Conservation (phyloP, 2,329 filamentous ascomycete genomes). For the Xylariaceae sp. region DNA sequence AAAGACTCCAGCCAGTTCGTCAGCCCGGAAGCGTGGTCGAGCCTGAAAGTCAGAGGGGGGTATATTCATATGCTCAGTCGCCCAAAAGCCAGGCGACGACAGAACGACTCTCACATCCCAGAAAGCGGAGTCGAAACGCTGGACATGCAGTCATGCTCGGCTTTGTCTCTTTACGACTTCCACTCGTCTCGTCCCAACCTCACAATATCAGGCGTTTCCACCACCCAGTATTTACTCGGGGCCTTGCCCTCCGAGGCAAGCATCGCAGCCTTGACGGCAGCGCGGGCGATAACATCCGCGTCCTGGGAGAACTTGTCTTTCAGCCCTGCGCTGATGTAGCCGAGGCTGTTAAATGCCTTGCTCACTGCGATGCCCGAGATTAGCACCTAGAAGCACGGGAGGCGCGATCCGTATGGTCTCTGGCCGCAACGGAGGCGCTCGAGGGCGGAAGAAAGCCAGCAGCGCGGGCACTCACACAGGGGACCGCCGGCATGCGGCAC, state of each 20-base stretch:
- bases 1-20: no score
- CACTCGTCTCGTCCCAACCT: constrained; percentile 55
- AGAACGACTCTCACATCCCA: no score
- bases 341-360: constrained; percentile 28
- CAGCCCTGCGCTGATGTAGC: constrained; percentile 43
- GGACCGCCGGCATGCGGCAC: constrained; percentile 52
- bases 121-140: no score
- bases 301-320: constrained; percentile 69
- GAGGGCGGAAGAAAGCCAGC: constrained; percentile 46
- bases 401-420: no score
- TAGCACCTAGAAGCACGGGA: no score
- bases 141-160: neutral
- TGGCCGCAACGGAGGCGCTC: no score
- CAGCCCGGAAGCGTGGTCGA: no score
- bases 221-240: constrained; percentile 52
- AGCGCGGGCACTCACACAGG: no score
- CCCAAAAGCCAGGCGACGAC: no score
- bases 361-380: no score
- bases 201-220: constrained; percentile 57
- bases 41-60: no score
- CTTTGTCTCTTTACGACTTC: constrained; percentile 26
- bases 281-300: constrained; percentile 61
- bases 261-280: constrained; percentile 53
- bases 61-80: no score
- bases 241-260: constrained; percentile 52